These are phyloP conservation scores for Helotiales sp. DNA, from an alignment of 2,329 filamentous ascomycete genomes.

Conservation along the genomic window DNA sequence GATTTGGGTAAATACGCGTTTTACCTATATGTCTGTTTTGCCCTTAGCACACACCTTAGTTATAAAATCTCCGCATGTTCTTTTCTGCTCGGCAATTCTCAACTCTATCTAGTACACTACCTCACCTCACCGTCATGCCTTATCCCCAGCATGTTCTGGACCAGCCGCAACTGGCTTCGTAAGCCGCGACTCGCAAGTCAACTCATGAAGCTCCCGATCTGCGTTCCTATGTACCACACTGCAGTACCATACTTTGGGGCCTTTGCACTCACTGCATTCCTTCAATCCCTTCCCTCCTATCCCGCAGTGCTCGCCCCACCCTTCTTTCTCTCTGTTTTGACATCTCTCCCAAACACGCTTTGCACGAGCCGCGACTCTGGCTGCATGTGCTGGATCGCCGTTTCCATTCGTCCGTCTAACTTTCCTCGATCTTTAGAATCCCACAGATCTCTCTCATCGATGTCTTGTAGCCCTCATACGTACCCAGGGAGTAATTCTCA, in stretches of 20 bases:
- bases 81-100: too few species aligned
- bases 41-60: too few species aligned
- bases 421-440: neutral
- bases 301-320: constrained; percentile 26
- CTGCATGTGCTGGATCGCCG: too few species aligned
- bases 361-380: constrained; percentile 16
- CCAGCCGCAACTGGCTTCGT: neutral
- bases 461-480: neutral
- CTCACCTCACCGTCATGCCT: too few species aligned
- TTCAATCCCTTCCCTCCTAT: neutral
- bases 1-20: too few species aligned
- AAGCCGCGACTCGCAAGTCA: constrained; percentile 14
- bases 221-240: constrained; percentile 16
- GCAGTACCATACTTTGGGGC: constrained; percentile 11
- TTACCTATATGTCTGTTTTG: too few species aligned
- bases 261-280: constrained; percentile 5
- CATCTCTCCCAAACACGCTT: constrained; percentile 20
- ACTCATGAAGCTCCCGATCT: constrained; percentile 20
- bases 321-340: constrained; percentile 16
- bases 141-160: too few species aligned
- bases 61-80: too few species aligned
- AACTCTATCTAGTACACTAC: too few species aligned
- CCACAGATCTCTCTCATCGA: constrained; percentile 3
- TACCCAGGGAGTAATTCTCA: constrained; percentile 6
- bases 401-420: too few species aligned